These are phyloP conservation scores for Kalmanozyma brasiliensis DNA, from an alignment of 1,284 basidiomycete species.

Conservation along the genomic window DNA sequence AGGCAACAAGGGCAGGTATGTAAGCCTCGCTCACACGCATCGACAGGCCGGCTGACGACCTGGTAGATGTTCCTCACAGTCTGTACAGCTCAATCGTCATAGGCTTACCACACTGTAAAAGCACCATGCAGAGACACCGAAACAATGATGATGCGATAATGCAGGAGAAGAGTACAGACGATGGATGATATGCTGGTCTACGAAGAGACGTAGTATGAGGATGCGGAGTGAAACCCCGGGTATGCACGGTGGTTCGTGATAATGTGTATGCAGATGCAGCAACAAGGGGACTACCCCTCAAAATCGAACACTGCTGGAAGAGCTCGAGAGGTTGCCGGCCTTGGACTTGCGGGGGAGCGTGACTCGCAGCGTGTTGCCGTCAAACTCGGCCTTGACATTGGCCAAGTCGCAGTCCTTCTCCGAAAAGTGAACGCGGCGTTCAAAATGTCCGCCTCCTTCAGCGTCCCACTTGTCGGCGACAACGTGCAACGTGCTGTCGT, in stretches of 20 bases:
- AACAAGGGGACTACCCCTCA: constrained; percentile 66
- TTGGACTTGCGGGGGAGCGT: constrained; percentile 39
- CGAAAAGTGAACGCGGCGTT: constrained; percentile 60
- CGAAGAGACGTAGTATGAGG: neutral
- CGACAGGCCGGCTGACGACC: no score
- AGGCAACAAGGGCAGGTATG: no score
- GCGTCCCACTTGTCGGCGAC: constrained; percentile 62
- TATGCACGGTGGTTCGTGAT: no score
- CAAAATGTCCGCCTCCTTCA: constrained; percentile 57
- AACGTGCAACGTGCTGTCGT: constrained; percentile 61
- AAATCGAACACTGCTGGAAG: constrained; percentile 63
- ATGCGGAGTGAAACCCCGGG: neutral
- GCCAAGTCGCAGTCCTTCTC: constrained; percentile 53
- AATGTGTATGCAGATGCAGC: constrained; percentile 60
- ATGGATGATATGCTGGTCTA: neutral
- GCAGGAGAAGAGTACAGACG: constrained; percentile 7
- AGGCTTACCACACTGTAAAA: no score
- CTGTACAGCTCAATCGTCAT: no score
- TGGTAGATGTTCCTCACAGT: no score
- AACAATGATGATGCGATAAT: no score
- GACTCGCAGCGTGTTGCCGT: constrained; percentile 45
- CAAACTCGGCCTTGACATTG: constrained; percentile 54
- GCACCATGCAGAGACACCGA: no score
- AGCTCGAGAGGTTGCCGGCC: constrained; percentile 17
- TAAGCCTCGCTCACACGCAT: no score